phyloP scores from a whole-genome alignment of 305 asterid genomes.

The Petunia hybrid region DNA sequence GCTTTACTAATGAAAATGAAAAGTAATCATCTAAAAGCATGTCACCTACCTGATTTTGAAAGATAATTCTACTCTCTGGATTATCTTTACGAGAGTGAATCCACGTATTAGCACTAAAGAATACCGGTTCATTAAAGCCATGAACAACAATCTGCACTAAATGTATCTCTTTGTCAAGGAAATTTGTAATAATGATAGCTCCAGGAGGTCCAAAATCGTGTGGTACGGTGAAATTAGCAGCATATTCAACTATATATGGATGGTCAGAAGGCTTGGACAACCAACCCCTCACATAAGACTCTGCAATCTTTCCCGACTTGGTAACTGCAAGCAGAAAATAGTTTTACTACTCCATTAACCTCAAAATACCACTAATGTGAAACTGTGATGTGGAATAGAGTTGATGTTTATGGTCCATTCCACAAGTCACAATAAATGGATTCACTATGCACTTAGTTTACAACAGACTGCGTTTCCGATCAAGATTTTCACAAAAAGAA shows the following conservation, averaged over 20 bases:
- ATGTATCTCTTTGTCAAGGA: conserved; percentile 81
- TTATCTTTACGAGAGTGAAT: conserved; percentile 58
- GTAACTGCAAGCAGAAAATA: conserved; percentile 52
- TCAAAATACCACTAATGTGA: neutral
- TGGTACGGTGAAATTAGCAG: conserved; percentile 74
- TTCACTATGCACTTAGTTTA: neutral
- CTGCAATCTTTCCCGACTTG: conserved; percentile 73
- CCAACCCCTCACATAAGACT: conserved; percentile 74
- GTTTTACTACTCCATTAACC: neutral
- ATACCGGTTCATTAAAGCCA: conserved; percentile 84
- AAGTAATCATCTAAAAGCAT: neutral
- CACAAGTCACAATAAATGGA: conserved; percentile 11
- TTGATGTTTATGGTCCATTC: neutral
- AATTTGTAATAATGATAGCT: conserved; percentile 74
- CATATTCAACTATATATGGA: conserved; percentile 75
- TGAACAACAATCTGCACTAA: conserved; percentile 81
- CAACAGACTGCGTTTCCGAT: conserved; percentile 2
- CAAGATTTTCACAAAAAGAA: neutral
- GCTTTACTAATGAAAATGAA: neutral
- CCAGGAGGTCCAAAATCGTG: conserved; percentile 84
- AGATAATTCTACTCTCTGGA: conserved; percentile 37
- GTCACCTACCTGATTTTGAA: conserved; percentile 32
- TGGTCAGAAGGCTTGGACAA: conserved; percentile 76
- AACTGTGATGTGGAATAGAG: neutral
- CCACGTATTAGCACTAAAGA: conserved; percentile 90